Conservation (phyloP, 306 rosid species). For the Cucurbita pepo region DNA sequence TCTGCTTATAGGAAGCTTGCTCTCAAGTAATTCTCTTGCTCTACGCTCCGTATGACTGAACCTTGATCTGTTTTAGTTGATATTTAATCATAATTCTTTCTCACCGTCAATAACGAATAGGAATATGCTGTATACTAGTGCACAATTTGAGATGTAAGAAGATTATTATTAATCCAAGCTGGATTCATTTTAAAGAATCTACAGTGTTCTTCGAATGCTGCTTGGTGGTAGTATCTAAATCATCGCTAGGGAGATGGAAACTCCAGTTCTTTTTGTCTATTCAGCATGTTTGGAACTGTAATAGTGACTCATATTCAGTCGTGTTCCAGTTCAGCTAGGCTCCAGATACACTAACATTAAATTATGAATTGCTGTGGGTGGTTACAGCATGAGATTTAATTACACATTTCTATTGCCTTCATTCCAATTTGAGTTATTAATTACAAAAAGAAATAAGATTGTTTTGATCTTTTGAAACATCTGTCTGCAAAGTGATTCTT, state of each 20-base stretch:
- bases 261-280: background rate
- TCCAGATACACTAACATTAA: background rate
- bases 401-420: background rate
- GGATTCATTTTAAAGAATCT: background rate
- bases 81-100: background rate
- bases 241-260: background rate
- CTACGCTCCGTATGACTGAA: background rate
- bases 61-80: background rate
- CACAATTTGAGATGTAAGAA: background rate
- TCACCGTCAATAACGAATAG: background rate
- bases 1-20: slow-evolving; percentile 90
- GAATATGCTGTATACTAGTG: background rate
- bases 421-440: background rate
- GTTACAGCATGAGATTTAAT: background rate
- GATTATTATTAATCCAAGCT: background rate
- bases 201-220: background rate
- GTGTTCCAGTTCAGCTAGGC: background rate
- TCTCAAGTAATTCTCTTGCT: slow-evolving; percentile 51
- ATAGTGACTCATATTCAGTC: background rate
- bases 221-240: background rate
- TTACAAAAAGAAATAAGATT: background rate
- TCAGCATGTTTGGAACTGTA: background rate
- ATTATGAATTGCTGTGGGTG: background rate
- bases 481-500: background rate
- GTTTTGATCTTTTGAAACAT: background rate